Conservation (phyloP, 2,329 filamentous ascomycete genomes). For the Gaeumannomyces tritici region DNA sequence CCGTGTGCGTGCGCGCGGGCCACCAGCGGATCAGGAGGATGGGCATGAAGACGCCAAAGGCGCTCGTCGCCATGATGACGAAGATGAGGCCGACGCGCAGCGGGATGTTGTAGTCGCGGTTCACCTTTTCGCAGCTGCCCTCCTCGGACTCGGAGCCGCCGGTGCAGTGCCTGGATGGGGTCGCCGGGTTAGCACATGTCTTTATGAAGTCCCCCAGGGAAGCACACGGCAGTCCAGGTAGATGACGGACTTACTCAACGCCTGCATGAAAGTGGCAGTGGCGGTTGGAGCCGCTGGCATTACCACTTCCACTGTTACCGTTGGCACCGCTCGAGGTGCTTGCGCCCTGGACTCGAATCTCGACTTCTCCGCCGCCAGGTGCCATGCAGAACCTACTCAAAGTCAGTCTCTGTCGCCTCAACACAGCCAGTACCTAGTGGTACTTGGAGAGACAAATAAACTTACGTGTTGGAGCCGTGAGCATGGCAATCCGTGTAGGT, state of each 20-base stretch:
- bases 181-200: conserved; percentile 3
- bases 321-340: conserved; percentile 12
- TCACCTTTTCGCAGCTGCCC: conserved; percentile 31
- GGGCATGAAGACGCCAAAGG: conserved; percentile 57
- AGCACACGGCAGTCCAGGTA: not conserved
- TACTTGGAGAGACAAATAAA: too few relatives aligned
- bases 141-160: conserved; percentile 33
- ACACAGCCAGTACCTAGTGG: too few relatives aligned
- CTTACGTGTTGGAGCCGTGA: conserved; percentile 38
- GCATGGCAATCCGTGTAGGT: conserved; percentile 56
- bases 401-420: too few relatives aligned
- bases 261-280: conserved; percentile 68
- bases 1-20: conserved; percentile 31
- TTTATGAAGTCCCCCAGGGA: too few relatives aligned
- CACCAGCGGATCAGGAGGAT: conserved; percentile 53
- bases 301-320: conserved; percentile 11
- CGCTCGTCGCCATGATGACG: conserved; percentile 59
- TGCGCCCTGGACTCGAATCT: conserved; percentile 24
- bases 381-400: conserved; percentile 2
- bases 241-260: conserved; percentile 51
- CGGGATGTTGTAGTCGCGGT: conserved; percentile 54
- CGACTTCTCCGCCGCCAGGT: conserved; percentile 35
- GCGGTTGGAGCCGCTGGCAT: conserved; percentile 11
- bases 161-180: conserved; percentile 44
- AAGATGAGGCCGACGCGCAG: conserved; percentile 65